These are phyloP conservation scores for Durio zibethinus DNA, from an alignment of 345 rosid species.

Conservation along the genomic window DNA sequence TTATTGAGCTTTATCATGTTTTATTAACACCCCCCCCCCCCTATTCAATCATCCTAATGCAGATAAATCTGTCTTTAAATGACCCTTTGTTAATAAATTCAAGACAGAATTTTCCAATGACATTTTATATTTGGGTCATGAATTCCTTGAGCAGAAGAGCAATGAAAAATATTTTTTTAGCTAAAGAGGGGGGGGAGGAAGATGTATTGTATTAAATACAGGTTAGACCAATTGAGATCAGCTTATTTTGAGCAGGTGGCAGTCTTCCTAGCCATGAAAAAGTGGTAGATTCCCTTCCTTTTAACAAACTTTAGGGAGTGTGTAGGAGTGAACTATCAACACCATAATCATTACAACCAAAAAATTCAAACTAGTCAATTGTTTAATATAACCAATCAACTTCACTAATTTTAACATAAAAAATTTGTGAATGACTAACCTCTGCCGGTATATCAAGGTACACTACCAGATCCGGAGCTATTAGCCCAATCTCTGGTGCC, in stretches of 20 bases:
- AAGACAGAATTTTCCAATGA: not conserved
- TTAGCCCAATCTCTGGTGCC: slow-evolving; percentile 72
- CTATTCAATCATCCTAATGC: not conserved
- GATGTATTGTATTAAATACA: not conserved
- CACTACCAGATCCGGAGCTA: slow-evolving; percentile 75
- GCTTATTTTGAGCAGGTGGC: not conserved
- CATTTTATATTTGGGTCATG: not conserved
- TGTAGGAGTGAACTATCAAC: not conserved
- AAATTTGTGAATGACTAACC: slow-evolving; percentile 33
- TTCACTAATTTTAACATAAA: slow-evolving; percentile 5
- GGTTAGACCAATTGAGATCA: not conserved
- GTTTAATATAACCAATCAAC: not conserved
- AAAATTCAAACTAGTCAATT: not conserved
- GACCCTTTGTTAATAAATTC: not conserved
- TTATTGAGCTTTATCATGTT: not conserved
- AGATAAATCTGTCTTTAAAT: not conserved
- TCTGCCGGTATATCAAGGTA: slow-evolving; percentile 81
- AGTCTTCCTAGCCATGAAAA: not conserved
- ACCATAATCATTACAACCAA: not conserved
- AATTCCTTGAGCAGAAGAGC: not conserved
- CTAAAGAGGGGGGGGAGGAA: not conserved
- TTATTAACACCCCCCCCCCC: not conserved
- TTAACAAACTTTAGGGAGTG: not conserved
- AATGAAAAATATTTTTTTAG: not conserved
- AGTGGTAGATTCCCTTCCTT: too few species aligned